Conservation (phyloP, 129 eudicot genomes). For the Saposhnikovia divaricata region DNA sequence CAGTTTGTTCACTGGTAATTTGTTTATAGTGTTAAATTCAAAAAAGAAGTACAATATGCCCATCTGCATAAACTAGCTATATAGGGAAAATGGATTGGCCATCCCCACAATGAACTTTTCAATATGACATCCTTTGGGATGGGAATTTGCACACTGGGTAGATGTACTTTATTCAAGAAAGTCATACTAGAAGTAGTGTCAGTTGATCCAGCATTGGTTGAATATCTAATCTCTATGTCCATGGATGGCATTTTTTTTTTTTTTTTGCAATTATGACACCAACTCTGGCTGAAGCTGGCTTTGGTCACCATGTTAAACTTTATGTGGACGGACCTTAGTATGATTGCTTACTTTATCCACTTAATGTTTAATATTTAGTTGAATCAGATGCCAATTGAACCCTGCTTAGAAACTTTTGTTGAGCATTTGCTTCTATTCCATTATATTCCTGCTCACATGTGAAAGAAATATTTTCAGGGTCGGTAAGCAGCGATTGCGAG, state of each 20-base stretch:
- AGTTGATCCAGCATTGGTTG: neutral
- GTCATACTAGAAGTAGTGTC: neutral
- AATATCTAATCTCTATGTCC: neutral
- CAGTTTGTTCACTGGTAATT: neutral
- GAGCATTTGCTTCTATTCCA: neutral
- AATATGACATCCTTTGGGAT: neutral
- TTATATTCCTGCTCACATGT: constrained; percentile 6
- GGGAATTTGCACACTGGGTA: neutral
- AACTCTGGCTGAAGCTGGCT: neutral
- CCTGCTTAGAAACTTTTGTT: neutral
- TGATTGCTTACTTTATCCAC: neutral
- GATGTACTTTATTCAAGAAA: neutral
- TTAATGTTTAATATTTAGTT: neutral
- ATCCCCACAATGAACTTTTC: neutral
- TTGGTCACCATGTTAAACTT: neutral
- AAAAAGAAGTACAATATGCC: neutral
- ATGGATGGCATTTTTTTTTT: neutral
- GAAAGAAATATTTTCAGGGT: constrained; percentile 39
- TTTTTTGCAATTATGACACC: neutral
- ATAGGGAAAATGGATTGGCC: neutral
- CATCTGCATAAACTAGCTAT: neutral
- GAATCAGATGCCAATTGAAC: neutral
- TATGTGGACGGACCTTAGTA: neutral
- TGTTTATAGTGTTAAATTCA: neutral
- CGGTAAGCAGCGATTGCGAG: constrained; percentile 80